Evolutionary conservation across 1,139 yeast species (phyloP), one percentile per base, ranked within the genome.

Genomic region (Saccharomyces pastorianus): DNA sequence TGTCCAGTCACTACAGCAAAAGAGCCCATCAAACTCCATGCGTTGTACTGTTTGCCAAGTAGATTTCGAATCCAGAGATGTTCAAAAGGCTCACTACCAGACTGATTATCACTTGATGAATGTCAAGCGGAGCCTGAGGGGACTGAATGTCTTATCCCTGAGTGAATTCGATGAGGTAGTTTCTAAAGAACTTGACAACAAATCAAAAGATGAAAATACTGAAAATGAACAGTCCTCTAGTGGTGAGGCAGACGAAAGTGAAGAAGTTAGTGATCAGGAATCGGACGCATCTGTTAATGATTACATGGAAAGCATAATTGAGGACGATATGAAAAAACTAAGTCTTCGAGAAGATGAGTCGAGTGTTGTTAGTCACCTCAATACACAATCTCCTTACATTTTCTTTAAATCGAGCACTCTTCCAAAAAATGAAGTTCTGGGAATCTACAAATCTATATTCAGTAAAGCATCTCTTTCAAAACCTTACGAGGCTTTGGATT

Each of bases 371-470:
- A 80, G 85, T 60, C 82, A 78, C 61, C 67, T 84, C 57, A 80
- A 84, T 58, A 83, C 89, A 0, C 79, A 80, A 61, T 80, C 90
- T 0, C 88, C 95, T 1, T 78, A 73, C 58, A 72, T 85, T 1
- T 71, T 79, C 47, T 83, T 84, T 66, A 76, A 74, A 54, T 80
- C 88, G 0, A 60, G 71, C 0, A 57, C 75, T 3, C 61, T 85
- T 17, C 75, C 79, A 0, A 60, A 70, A 0, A 73, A 71, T 2
- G 76, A 78, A 54, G 82, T 83, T 2, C 77, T 87, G 59, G 93
- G 90, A 0, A 73, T 83, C 0, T 91, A 84, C 71, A 90, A 90
- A 64, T 73, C 84, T 0, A 61, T 87, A n/a, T 81, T 88, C 61
- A 70, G 75, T 28, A 73, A 73, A 34, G 23, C 71, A 66, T 28